A percentile compares a stretch with the other conserved stretches of the same genome.
Conservation (phyloP, 2,329 filamentous ascomycete species). For the Aspergillus sp. region DNA sequence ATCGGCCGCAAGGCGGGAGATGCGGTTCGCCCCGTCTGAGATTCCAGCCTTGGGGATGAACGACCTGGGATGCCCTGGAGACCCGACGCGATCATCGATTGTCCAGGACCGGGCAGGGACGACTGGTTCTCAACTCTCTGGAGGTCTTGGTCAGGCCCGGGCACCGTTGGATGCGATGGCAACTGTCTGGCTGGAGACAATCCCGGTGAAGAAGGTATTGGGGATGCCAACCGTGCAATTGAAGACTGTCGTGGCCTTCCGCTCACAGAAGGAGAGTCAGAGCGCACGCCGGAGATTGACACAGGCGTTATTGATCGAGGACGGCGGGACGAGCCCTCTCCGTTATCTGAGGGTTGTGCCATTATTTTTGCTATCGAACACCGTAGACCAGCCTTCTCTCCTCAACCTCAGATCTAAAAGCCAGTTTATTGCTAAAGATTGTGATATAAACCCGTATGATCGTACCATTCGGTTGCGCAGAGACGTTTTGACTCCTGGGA, state of each 20-base stretch:
- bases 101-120: constrained; percentile 66
- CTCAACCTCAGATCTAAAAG: background rate
- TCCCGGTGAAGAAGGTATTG: constrained; percentile 43
- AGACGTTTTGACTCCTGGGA: too few relatives aligned
- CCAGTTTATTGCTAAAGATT: background rate
- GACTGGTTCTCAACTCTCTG: constrained; percentile 53
- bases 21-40: constrained; percentile 46
- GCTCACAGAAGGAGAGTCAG: constrained; percentile 33
- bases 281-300: constrained; percentile 23
- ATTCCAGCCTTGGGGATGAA: constrained; percentile 34
- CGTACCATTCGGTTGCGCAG: too few relatives aligned
- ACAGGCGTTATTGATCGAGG: constrained; percentile 27
- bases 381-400: background rate
- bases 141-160: constrained; percentile 53
- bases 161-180: constrained; percentile 34
- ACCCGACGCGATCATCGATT: constrained; percentile 84
- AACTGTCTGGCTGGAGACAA: constrained; percentile 34
- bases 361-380: constrained; percentile 5
- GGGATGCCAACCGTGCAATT: constrained; percentile 50
- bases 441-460: too few relatives aligned
- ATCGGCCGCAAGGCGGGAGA: constrained; percentile 53
- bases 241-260: constrained; percentile 43
- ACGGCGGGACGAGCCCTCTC: constrained; percentile 30
- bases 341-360: constrained; percentile 23
- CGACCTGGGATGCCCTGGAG: constrained; percentile 65